These are phyloP conservation scores for Oleoguttula mirabilis DNA, from an alignment of 495 filamentous ascomycete genomes.

Conservation along the genomic window DNA sequence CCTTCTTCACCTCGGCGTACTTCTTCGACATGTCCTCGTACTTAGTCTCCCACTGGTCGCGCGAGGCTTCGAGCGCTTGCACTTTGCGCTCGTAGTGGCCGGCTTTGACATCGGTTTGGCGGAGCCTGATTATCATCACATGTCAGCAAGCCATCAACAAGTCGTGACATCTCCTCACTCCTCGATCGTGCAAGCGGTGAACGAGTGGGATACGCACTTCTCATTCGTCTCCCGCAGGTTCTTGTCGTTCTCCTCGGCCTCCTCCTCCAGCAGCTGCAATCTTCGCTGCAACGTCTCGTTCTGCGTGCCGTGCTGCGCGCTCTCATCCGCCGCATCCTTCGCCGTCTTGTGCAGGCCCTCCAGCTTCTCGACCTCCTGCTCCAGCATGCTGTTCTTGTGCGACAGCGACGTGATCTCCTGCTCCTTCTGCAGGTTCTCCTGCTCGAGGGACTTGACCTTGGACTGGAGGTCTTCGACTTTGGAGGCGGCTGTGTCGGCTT, in stretches of 20 bases:
- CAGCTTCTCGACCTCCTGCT: constrained; percentile 79
- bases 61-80: constrained; percentile 77
- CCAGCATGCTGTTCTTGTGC: constrained; percentile 84
- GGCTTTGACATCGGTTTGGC: constrained; percentile 97
- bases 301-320: constrained; percentile 62
- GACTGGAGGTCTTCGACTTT: constrained; percentile 76
- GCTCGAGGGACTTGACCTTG: constrained; percentile 80
- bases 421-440: constrained; percentile 91
- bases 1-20: constrained; percentile 70
- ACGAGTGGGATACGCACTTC: constrained; percentile 59
- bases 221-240: constrained; percentile 92
- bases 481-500: constrained; percentile 68
- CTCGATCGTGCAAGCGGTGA: neutral
- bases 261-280: constrained; percentile 91
- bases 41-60: constrained; percentile 88
- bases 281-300: constrained; percentile 82
- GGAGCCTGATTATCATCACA: constrained; percentile 49
- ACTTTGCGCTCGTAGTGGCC: constrained; percentile 99
- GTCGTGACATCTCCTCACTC: no score
- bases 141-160: constrained; percentile 9
- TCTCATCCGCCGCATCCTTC: constrained; percentile 65
- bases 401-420: constrained; percentile 91
- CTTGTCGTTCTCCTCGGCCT: constrained; percentile 90
- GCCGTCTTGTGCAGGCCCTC: constrained; percentile 62
- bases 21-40: constrained; percentile 94